Conservation (phyloP, 768 basidiomycete genomes). For the Leccinellum rugosiceps region DNA sequence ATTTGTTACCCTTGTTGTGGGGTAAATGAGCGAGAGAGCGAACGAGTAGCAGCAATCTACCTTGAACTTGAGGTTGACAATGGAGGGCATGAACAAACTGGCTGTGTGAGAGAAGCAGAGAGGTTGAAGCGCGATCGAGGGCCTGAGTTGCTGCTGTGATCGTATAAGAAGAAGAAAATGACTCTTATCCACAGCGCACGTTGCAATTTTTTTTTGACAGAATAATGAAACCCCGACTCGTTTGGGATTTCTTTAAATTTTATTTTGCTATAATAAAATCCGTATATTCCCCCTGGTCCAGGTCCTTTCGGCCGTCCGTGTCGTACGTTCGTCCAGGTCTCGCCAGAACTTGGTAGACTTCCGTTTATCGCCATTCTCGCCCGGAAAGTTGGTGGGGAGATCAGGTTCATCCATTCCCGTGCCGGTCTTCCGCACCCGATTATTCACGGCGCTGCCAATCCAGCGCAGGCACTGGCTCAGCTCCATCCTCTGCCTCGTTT, state of each 20-base stretch:
- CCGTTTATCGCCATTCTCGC: slow-evolving; percentile 10
- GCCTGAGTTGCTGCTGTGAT: slow-evolving; percentile 7
- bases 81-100: slow-evolving; percentile 59
- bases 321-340: slow-evolving; percentile 16
- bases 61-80: slow-evolving; percentile 86
- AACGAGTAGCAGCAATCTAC: slow-evolving; percentile 27
- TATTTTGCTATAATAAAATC: slow-evolving; percentile 20
- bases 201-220: slow-evolving; percentile 26
- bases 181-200: slow-evolving; percentile 21
- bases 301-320: slow-evolving; percentile 16
- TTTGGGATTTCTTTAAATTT: slow-evolving; percentile 13
- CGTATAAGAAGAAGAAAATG: slow-evolving; percentile 24
- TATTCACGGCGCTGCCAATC: slow-evolving; percentile 9
- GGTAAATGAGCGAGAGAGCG: slow-evolving; percentile 9
- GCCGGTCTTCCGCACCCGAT: slow-evolving; percentile 21
- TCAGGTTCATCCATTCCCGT: slow-evolving; percentile 14
- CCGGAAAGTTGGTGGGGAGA: slow-evolving; percentile 8
- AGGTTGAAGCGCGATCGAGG: slow-evolving; percentile 16
- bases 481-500: slow-evolving; percentile 1
- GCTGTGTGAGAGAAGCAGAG: neutral
- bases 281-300: slow-evolving; percentile 9
- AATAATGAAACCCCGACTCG: slow-evolving; percentile 35
- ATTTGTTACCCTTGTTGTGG: slow-evolving; percentile 80
- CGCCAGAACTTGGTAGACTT: slow-evolving; percentile 11
- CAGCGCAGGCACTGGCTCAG: neutral